Evolutionary conservation across 352 stramenopile species (phyloP), one percentile per base, ranked within the genome.

Genomic region (Blastocystis sp.): DNA sequence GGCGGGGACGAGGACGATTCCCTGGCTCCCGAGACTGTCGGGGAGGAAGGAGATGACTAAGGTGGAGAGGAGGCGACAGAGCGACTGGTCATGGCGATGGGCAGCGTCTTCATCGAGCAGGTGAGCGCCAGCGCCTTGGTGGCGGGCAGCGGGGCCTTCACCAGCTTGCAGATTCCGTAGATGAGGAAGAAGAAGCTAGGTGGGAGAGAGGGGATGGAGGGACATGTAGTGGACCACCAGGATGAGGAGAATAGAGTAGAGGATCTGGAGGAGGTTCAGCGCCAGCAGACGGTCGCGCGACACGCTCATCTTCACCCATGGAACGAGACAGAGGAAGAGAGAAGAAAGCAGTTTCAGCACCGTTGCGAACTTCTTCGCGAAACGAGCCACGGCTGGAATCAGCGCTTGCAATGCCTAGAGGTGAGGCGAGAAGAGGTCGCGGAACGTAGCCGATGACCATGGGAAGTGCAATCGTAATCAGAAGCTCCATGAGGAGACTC

Each of bases 371-470:
- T 42, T 29, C 59, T 85, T 85, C 14, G 38, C 63, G 21, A 75
- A 72, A 16, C 44, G 27, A 4, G 75, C 57, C 8, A 85, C 75
- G 21, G 34, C 51, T 21, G 75, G 53, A 51, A 75, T 75, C 18
- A 72, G 51, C 32, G 34, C n/a, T 36, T 72, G 63, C 1, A 48
- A 14, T 18, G 32, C 29, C 75, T 85, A 72, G 21, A 14, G 38
- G 29, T 14, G 51, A n/a, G 75, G 4, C 4, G 14, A 48, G 27
- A 72, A 24, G 32, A 2, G 46, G 14, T 53, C 11, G 24, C 14
- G n/a, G n/a, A 51, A 85, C 75, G n/a, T 76, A 85, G 4, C 75
- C 75, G 11, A 85, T 85, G 4, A 72, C 75, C 75, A 85, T 85
- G 36, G 75, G 75, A 4, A 85, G 27, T 32, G 75, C 75, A 48